These are phyloP conservation scores for Sistotremastrum niveocremeum DNA, from an alignment of 768 basidiomycete species.

Conservation along the genomic window DNA sequence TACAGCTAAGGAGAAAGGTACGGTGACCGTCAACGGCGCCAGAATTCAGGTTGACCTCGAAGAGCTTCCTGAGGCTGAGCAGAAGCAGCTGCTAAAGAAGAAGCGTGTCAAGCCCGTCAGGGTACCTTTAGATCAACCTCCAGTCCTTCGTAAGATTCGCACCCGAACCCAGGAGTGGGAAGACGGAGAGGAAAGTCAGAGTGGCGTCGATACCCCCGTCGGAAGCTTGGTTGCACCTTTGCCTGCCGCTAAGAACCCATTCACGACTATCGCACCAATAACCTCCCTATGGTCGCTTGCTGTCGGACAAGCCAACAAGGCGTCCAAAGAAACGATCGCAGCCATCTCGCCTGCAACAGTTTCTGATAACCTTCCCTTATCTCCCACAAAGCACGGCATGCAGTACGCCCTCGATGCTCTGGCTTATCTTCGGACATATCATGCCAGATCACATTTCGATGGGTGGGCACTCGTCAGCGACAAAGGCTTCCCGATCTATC, in stretches of 20 bases:
- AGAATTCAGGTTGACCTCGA: constrained; percentile 78
- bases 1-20: constrained; percentile 58
- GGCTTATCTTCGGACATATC: constrained; percentile 62
- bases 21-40: constrained; percentile 82
- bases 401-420: constrained; percentile 75
- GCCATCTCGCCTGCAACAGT: constrained; percentile 48
- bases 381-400: constrained; percentile 54
- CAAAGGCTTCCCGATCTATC: constrained; percentile 62
- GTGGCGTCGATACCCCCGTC: constrained; percentile 1
- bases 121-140: constrained; percentile 89
- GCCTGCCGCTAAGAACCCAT: constrained; percentile 3
- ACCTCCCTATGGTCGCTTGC: constrained; percentile 27
- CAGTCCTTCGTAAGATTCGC: constrained; percentile 58
- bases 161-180: constrained; percentile 63
- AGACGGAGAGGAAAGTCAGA: constrained; percentile 24
- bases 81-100: constrained; percentile 67
- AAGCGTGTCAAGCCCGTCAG: constrained; percentile 79
- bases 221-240: constrained; percentile 12
- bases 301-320: constrained; percentile 56
- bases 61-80: constrained; percentile 74
- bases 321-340: constrained; percentile 67
- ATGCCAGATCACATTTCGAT: constrained; percentile 33
- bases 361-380: constrained; percentile 26
- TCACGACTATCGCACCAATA: constrained; percentile 5
- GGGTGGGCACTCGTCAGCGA: constrained; percentile 73